Base-by-base conservation (phyloP, 441 rosid species). In the Brassica balearica region DNA sequence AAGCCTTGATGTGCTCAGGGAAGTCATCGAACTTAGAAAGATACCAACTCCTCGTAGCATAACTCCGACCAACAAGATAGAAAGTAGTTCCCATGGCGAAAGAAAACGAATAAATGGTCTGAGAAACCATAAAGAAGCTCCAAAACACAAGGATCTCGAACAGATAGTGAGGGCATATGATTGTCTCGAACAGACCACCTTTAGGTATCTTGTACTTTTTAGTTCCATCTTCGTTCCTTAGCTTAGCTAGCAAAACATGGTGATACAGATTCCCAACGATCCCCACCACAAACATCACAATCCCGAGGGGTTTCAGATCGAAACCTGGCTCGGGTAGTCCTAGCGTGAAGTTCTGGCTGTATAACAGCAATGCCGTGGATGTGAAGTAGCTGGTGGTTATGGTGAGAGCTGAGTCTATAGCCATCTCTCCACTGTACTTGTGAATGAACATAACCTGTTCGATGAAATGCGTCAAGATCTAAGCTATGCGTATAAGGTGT, bases 101-200 rank as follows among this genome's bases (percentile, higher is more conserved):
- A 59, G 79, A 69, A 48, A 81, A 69, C 0, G 90, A 78, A 14
- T 81, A 86, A 14, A 84, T 17, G 48, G 93, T 91, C 69, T 91
- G 97, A 63, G 93, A 85, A 11, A 92, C 82, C 61, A 88, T 69
- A 2, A 87, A 75, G 53, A 95, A 60, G 12, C 94, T 90, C 74
- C 85, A 75, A 36, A 90, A 89, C 1, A 56, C 89, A 53, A 90
- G 12, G 25, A 87, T 87, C 85, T 94, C 97, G 68, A 92, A 92
- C 3, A 92, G 74, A 59, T 94, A 92, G 67, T 91, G 96, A 58
- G 97, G 95, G 73, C 97, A 94, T 53, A 87, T 73, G 55, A 89
- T 85, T 2, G 84, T 19, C 11, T 67, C 85, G 72, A 92, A 94
- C 0, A 94, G 70, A 32, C 97, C 95, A 23, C 93, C 95, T 69